Percentiles rank a stretch among this genome's conserved stretches.
These are phyloP conservation scores for Vicia faba DNA, from an alignment of 306 rosid genomes.

Conservation along the genomic window DNA sequence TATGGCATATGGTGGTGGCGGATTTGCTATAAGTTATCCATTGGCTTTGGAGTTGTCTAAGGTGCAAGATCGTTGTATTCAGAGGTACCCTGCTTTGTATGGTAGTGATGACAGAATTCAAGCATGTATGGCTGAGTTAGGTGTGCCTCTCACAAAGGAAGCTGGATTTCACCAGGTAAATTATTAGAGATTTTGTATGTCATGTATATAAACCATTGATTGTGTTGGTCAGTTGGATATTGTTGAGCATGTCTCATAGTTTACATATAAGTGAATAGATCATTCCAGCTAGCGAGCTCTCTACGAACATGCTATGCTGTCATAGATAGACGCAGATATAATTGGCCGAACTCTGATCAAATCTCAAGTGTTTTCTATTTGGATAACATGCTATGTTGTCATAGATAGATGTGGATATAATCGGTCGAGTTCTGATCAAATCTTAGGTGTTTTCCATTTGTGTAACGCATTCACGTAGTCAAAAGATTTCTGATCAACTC, in stretches of 20 bases:
- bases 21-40: slow-evolving; percentile 92
- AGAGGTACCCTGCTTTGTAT: slow-evolving; percentile 74
- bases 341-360: background rate
- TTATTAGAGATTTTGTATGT: background rate
- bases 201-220: background rate
- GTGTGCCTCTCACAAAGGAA: slow-evolving; percentile 89
- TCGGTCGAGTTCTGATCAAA: background rate
- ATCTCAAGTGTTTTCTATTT: background rate
- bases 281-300: background rate
- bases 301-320: no score
- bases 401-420: background rate
- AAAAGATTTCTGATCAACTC: no score
- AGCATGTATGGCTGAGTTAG: slow-evolving; percentile 94
- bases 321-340: background rate
- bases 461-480: no score
- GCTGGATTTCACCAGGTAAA: slow-evolving; percentile 89
- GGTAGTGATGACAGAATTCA: slow-evolving; percentile 96
- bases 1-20: slow-evolving; percentile 96
- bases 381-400: no score
- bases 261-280: background rate
- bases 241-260: background rate
- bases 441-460: background rate
- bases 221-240: background rate
- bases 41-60: slow-evolving; percentile 72
- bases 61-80: slow-evolving; percentile 88